Evolutionary conservation across 192 early-diverging fungal species (phyloP).

Genomic region (Coemansia sp.): DNA sequence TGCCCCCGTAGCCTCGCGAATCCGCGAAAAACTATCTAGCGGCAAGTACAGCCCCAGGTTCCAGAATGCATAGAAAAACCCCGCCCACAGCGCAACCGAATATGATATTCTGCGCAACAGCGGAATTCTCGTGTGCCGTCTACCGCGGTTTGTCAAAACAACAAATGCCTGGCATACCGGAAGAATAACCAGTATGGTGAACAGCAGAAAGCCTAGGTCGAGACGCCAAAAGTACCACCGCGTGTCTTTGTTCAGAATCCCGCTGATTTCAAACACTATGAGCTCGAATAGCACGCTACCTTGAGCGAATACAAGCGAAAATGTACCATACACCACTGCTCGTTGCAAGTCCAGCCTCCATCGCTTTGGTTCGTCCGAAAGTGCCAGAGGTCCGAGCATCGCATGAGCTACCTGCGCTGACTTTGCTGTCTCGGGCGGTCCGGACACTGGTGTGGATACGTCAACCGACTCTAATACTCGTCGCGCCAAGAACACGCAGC

Average conservation of each 20-base stretch:
- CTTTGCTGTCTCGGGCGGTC: conserved; percentile 34
- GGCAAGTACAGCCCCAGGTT: conserved; percentile 62
- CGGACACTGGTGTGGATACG: conserved; percentile 37
- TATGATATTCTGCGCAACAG: conserved; percentile 34
- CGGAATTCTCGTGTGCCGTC: conserved; percentile 29
- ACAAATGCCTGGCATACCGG: conserved; percentile 75
- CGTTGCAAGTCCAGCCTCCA: conserved; percentile 53
- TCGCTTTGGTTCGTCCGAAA: background rate
- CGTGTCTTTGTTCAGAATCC: conserved; percentile 63
- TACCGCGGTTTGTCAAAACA: conserved; percentile 47
- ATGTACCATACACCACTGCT: conserved; percentile 66
- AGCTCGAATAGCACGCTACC: conserved; percentile 78
- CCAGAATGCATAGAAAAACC: conserved; percentile 62
- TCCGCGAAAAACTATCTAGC: conserved; percentile 52
- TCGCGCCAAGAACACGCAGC: conserved; percentile 67
- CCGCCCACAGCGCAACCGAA: conserved; percentile 39
- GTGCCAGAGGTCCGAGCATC: conserved; percentile 25
- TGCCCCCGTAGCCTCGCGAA: conserved; percentile 36
- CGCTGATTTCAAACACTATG: conserved; percentile 77
- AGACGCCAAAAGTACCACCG: conserved; percentile 76
- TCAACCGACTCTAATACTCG: conserved; percentile 70
- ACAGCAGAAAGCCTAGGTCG: conserved; percentile 64
- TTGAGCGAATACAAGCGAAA: conserved; percentile 75
- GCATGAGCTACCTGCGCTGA: conserved; percentile 28
- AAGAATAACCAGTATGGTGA: conserved; percentile 67